phyloP scores from a whole-genome alignment of 192 early-diverging fungal genomes.

The Polychytrium aggregatum region DNA sequence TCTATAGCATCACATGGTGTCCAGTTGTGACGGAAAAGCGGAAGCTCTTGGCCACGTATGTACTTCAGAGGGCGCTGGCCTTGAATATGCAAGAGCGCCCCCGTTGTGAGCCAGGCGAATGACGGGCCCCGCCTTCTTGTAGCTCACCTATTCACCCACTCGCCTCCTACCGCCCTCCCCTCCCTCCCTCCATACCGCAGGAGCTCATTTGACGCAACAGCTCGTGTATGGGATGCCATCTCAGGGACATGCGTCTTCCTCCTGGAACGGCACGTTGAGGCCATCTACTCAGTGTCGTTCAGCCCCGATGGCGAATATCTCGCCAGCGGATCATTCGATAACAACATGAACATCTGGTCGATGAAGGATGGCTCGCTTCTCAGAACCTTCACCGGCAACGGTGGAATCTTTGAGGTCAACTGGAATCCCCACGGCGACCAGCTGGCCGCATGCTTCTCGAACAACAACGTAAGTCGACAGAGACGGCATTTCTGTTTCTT shows the following conservation, averaged over 20 bases:
- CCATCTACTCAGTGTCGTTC: slow-evolving; percentile 13
- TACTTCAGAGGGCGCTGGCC: no score
- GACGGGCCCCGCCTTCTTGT: background rate
- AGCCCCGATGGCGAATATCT: slow-evolving; percentile 5
- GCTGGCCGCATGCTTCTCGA: slow-evolving; percentile 8
- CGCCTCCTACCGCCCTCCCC: background rate
- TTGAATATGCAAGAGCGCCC: no score
- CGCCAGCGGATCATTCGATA: slow-evolving; percentile 14
- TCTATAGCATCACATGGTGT: slow-evolving; percentile 76
- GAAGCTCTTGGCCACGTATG: slow-evolving; percentile 56
- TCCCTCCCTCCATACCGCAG: slow-evolving; percentile 6
- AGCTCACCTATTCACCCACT: background rate
- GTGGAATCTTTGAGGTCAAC: slow-evolving; percentile 6
- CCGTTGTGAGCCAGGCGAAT: no score
- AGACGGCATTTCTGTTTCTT: background rate
- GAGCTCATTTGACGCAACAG: slow-evolving; percentile 67
- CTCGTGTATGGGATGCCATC: slow-evolving; percentile 72
- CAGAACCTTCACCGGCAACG: slow-evolving; percentile 4
- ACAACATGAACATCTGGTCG: slow-evolving; percentile 10
- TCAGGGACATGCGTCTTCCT: slow-evolving; percentile 1
- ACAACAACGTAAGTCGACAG: slow-evolving; percentile 9
- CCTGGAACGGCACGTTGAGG: slow-evolving; percentile 6
- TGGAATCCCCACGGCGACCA: slow-evolving; percentile 8
- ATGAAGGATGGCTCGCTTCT: slow-evolving; percentile 12
- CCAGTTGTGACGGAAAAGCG: slow-evolving; percentile 38